Base-by-base conservation (phyloP, 2,329 filamentous ascomycete genomes). In the Moelleriella libera region DNA sequence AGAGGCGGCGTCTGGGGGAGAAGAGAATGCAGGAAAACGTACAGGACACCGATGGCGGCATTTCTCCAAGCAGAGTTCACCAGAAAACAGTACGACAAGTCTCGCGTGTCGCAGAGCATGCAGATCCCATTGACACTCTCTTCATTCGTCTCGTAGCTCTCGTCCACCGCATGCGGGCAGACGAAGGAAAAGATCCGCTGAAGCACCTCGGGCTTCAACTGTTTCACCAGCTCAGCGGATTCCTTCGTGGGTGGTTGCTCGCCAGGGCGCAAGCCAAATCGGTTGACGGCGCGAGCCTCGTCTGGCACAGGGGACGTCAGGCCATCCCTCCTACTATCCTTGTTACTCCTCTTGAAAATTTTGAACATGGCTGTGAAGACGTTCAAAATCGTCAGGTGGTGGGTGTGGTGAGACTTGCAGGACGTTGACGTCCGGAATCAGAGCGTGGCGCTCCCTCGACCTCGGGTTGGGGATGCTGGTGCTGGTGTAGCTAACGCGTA, bases 41-140 rank as follows among this genome's bases (percentile, higher is more conserved):
- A 94, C 85, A 83, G 62, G 47, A 75, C 63, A 50, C 67, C 68
- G 42, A 69, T 56, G 43, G 70, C 76, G 45, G 63, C 58, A n/a
- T 60, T 58, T 49, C 72, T 70, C 89, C 89, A 97, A 57, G 73
- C 72, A 57, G 78, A 79, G 62, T 79, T 86, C 45, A 87, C 85
- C 60, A 78, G 73, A 40, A 81, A 79, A 62, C 86, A 90, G 63
- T 87, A 81, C 46, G 88, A 80, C 48, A 96, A 76, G 64, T 96
- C 88, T 55, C 89, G 82, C 70, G 92, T 75, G 67, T 95, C 88
- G 68, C 90, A 97, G 55, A 94, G 80, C 85, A 92, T 90, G 68
- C 90, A 97, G 48, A 80, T 81, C 67, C 84, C 83, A 45, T 80
- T 75, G 54, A 83, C 80, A 50, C 83, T 87, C 57, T 85, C 77